Evolutionary conservation across 192 early-diverging fungal species (phyloP), one percentile per base, ranked within the genome.

Genomic region (Backusella sp.): DNA sequence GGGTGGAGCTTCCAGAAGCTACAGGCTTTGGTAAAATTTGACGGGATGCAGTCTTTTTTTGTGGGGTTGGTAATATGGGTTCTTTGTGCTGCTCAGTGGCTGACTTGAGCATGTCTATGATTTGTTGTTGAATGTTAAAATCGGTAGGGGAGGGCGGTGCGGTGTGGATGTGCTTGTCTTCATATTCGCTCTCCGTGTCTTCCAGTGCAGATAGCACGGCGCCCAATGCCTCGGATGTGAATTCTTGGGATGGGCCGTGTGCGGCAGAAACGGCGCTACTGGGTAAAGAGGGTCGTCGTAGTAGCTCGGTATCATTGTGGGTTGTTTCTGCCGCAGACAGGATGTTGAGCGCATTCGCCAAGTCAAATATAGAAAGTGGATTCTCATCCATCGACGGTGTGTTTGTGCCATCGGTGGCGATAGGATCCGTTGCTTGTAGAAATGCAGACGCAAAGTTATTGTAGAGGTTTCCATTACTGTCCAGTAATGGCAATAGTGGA

Each of bases 401-500:
- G 23, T 62, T 62, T 28, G 56, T 62, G 12, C 42, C 74, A 4
- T 30, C 39, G 41, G 52, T 56, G 17, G 67, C 19, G 11, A 8
- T 11, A 53, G 6, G 6, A n/a, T 56, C 30, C 19, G 49, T 46
- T 5, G 72, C 42, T 53, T 78, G 77, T 34, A 78, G n/a, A 69
- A 78, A 78, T 12, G 72, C 77, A 26, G 42, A 72, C 17, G 77
- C 77, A 34, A 78, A 73, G 30, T 66, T 69, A 46, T 73, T 49
- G 41, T 73, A 73, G 6, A 78, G 56, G 41, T 37, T 73, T 19
- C 15, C 23, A 11, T 56, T 41, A 68, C 53, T 72, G 68, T 37
- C 77, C 59, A 59, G 6, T 32, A 73, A 59, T n/a, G 72, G 59
- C n/a, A 73, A 41, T 12, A 73, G 35, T 14, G 68, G 68, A 69